phyloP scores from a whole-genome alignment of 495 filamentous ascomycete species.

The Talaromyces stipitatus region DNA sequence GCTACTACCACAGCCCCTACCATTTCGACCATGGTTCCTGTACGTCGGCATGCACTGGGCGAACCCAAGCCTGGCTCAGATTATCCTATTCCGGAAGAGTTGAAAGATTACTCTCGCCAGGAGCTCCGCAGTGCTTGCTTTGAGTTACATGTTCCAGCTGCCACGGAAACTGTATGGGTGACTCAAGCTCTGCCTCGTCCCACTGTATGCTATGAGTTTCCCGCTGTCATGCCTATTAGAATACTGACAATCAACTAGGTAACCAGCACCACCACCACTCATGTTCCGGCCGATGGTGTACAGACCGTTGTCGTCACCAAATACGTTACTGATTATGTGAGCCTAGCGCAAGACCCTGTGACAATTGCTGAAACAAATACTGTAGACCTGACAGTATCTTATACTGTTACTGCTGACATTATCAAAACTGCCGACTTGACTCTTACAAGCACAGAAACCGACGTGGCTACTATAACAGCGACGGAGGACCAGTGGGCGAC shows the following conservation, averaged over 20 bases:
- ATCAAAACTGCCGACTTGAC: neutral
- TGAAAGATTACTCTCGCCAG: neutral
- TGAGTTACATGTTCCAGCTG: neutral
- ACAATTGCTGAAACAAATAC: neutral
- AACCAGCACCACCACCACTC: neutral
- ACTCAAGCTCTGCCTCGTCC: neutral
- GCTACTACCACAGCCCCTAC: neutral
- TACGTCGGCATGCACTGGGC: neutral
- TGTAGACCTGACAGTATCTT: neutral
- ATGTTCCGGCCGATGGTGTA: neutral
- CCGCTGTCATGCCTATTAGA: neutral
- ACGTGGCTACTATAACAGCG: neutral
- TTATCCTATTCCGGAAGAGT: neutral
- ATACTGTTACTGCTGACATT: neutral
- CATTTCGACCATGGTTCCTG: neutral
- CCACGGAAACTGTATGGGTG: neutral
- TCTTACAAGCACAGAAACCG: neutral
- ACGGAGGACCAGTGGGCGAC: neutral
- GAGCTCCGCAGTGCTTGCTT: neutral
- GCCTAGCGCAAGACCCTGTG: neutral
- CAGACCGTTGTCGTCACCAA: neutral
- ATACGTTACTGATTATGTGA: neutral
- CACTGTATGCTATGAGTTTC: neutral
- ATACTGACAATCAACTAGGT: neutral
- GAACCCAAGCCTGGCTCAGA: neutral